A percentile compares a stretch with the other conserved stretches of the same genome.
phyloP scores from a whole-genome alignment of 371 early-diverging fungal genomes.

The Capillidium rhysosporum region DNA sequence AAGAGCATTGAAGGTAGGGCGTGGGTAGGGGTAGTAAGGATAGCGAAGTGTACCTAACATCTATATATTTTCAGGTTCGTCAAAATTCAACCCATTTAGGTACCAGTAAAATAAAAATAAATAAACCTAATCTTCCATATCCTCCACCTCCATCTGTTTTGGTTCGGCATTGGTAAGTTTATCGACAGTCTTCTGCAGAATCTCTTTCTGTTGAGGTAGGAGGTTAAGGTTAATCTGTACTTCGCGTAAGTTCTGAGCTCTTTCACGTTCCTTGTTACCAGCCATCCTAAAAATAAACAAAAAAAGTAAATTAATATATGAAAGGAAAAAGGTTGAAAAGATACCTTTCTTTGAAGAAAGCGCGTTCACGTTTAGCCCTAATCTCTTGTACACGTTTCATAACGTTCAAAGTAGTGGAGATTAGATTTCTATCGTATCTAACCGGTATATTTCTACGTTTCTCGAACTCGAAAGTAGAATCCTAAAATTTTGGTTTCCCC shows the following conservation, averaged over 20 bases:
- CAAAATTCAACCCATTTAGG: too few species aligned
- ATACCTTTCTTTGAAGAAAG: constrained; percentile 71
- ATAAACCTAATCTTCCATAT: constrained; percentile 2
- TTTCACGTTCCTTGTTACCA: constrained; percentile 56
- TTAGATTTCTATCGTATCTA: constrained; percentile 87
- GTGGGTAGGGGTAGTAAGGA: too few species aligned
- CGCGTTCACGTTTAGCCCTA: constrained; percentile 72
- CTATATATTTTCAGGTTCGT: too few species aligned
- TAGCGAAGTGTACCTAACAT: too few species aligned
- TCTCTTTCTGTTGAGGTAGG: constrained; percentile 38
- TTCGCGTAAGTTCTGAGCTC: constrained; percentile 43
- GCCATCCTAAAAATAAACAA: too few species aligned
- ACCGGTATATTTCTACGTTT: constrained; percentile 93
- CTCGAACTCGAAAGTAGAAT: constrained; percentile 93
- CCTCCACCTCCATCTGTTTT: background rate
- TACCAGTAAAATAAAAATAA: too few species aligned
- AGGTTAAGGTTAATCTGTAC: constrained; percentile 75
- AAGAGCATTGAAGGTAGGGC: too few species aligned
- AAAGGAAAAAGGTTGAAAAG: too few species aligned
- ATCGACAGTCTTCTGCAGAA: constrained; percentile 28
- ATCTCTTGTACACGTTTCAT: constrained; percentile 93
- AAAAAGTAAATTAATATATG: too few species aligned
- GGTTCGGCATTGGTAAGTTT: constrained; percentile 17
- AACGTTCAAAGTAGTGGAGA: constrained; percentile 86
- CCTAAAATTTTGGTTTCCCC: too few species aligned